These are phyloP conservation scores for Leccinum sublutescens DNA, from an alignment of 768 basidiomycete species.

Conservation along the genomic window DNA sequence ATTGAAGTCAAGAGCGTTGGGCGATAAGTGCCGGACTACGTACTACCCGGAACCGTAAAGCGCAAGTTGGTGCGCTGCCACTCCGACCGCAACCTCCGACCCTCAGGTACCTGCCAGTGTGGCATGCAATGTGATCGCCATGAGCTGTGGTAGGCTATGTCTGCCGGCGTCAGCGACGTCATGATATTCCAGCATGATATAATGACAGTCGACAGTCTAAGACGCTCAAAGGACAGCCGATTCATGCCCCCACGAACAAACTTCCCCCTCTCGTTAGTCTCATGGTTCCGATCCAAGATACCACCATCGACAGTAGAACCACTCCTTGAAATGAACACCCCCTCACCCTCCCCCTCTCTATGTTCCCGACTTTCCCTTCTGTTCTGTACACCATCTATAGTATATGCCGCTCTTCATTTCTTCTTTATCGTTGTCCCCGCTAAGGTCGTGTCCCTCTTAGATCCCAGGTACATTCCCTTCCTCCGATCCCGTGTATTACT, in stretches of 20 bases:
- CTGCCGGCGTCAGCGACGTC: background rate
- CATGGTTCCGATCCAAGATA: slow-evolving; percentile 3
- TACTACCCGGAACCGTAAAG: background rate
- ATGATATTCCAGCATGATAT: background rate
- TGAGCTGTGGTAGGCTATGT: background rate
- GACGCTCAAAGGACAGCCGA: background rate
- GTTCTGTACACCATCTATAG: background rate
- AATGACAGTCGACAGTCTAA: background rate
- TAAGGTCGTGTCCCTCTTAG: background rate
- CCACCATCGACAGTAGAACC: background rate
- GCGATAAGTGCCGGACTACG: too few species aligned
- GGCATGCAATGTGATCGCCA: background rate
- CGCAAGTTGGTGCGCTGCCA: background rate
- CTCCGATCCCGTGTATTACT: background rate
- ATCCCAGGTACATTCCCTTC: background rate
- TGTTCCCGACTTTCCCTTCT: background rate
- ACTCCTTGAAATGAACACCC: background rate
- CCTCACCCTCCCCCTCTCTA: background rate
- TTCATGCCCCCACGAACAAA: slow-evolving; percentile 3
- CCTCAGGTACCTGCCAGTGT: too few species aligned
- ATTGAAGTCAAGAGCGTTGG: slow-evolving; percentile 39
- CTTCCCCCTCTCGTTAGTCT: background rate
- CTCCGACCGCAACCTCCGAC: background rate
- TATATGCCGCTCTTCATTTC: background rate
- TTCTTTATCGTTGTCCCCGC: background rate